Conservation (phyloP, 2,329 filamentous ascomycete genomes). For the Ophiostoma sp. region DNA sequence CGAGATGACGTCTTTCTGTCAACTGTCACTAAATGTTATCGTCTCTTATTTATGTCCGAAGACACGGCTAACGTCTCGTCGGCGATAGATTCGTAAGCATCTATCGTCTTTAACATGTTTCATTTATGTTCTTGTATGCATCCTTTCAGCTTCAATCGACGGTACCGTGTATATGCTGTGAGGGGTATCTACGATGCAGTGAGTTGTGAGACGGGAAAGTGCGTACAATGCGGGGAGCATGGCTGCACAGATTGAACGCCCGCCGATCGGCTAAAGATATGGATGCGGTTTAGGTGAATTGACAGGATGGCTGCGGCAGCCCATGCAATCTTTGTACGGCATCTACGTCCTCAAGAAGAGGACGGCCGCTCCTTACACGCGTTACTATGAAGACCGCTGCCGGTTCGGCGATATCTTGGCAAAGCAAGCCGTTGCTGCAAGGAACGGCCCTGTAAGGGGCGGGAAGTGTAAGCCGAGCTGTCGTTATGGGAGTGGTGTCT, state of each 20-base stretch:
- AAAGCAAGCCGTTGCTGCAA: neutral
- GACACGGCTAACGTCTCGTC: neutral
- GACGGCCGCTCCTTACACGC: too few relatives aligned
- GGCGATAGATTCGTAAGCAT: constrained; percentile 1
- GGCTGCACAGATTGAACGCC: neutral
- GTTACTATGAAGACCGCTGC: neutral
- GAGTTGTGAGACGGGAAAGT: neutral
- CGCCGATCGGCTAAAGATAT: neutral
- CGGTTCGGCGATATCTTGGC: neutral
- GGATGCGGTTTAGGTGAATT: neutral
- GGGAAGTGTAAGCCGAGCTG: neutral
- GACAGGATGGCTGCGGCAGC: too few relatives aligned
- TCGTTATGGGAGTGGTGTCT: too few relatives aligned
- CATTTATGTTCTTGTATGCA: neutral
- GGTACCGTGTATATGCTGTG: neutral
- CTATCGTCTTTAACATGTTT: neutral
- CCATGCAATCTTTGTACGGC: too few relatives aligned
- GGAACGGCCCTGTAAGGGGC: neutral
- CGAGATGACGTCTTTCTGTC: neutral
- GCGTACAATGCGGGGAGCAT: neutral
- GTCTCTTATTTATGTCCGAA: neutral
- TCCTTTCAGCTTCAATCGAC: neutral
- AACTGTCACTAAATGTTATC: neutral
- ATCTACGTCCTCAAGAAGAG: too few relatives aligned
- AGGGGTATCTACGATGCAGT: neutral